A percentile compares a stretch with the other conserved stretches of the same genome.
phyloP scores from a whole-genome alignment of 163 green algal genomes.

The Chlamydomonas reinhardtii region DNA sequence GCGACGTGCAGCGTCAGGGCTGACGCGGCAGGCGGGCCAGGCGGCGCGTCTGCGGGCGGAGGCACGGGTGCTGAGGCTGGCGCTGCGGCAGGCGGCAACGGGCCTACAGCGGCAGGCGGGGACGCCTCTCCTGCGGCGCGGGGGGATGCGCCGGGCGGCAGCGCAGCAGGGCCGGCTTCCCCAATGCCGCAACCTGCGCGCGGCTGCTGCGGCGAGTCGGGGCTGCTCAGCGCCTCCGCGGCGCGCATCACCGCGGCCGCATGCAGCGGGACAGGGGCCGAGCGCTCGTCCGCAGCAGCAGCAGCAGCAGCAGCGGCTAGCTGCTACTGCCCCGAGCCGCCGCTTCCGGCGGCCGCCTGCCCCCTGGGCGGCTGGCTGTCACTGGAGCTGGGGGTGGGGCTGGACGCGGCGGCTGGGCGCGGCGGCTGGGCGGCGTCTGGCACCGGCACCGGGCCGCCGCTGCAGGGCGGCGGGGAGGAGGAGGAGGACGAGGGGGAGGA shows the following conservation, averaged over 20 bases:
- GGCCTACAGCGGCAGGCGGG: too few species aligned
- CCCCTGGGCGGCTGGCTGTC: slow-evolving; percentile 30
- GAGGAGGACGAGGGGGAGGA: too few species aligned
- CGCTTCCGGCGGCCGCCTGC: neutral
- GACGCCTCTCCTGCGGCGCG: too few species aligned
- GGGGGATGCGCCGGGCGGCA: too few species aligned
- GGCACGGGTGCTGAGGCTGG: too few species aligned
- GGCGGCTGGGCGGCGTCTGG: neutral
- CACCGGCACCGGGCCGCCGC: neutral
- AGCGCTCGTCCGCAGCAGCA: neutral
- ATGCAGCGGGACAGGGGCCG: neutral
- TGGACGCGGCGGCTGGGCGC: neutral
- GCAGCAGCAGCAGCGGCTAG: neutral
- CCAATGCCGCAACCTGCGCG: neutral
- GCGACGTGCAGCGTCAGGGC: neutral
- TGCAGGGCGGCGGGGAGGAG: too few species aligned
- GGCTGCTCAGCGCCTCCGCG: neutral
- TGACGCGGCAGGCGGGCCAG: too few species aligned
- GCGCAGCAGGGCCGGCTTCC: too few species aligned
- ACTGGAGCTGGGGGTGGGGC: neutral
- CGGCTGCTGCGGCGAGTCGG: too few species aligned
- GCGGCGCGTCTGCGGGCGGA: neutral
- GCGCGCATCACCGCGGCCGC: neutral
- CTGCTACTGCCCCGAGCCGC: neutral
- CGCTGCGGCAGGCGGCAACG: too few species aligned